Conservation (phyloP, 1,139 yeast species). For the Saccharomyces hybrid region DNA sequence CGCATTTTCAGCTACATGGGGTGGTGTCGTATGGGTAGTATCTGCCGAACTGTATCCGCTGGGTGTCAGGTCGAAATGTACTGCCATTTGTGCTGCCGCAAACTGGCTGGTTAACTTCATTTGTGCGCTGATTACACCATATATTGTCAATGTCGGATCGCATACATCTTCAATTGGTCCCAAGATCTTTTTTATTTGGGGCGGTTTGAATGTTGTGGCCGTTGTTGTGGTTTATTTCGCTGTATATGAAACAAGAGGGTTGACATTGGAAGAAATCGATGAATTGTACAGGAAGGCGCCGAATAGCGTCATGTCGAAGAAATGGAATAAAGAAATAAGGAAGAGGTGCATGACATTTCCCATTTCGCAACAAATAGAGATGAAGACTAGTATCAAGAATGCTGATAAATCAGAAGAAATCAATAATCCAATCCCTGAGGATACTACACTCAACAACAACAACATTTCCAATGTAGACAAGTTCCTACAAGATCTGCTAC, state of each 20-base stretch:
- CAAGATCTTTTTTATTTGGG: slow-evolving; percentile 68
- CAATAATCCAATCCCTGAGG: background rate
- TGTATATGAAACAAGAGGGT: slow-evolving; percentile 67
- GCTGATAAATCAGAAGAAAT: background rate
- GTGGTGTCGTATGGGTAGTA: slow-evolving; percentile 74
- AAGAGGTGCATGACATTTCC: background rate
- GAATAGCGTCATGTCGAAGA: slow-evolving; percentile 27
- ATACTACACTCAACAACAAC: background rate
- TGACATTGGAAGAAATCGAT: slow-evolving; percentile 64
- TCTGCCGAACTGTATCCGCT: slow-evolving; percentile 74
- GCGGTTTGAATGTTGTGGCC: slow-evolving; percentile 53
- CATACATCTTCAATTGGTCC: slow-evolving; percentile 61
- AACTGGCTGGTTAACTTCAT: slow-evolving; percentile 79
- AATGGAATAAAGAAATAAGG: slow-evolving; percentile 21
- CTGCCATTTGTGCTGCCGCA: slow-evolving; percentile 67
- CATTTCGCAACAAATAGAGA: background rate
- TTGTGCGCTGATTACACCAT: slow-evolving; percentile 68
- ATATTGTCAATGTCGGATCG: slow-evolving; percentile 50
- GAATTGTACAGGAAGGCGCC: slow-evolving; percentile 45
- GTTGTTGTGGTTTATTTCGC: slow-evolving; percentile 48
- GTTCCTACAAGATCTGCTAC: background rate
- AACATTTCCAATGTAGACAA: background rate
- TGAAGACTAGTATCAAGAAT: background rate
- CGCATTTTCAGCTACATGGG: slow-evolving; percentile 83
- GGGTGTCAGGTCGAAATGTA: slow-evolving; percentile 72